Percentiles rank a stretch among this genome's conserved stretches.
Evolutionary conservation across 2,329 filamentous ascomycete genomes (phyloP).

Genomic region (Fusarium lyarnte): DNA sequence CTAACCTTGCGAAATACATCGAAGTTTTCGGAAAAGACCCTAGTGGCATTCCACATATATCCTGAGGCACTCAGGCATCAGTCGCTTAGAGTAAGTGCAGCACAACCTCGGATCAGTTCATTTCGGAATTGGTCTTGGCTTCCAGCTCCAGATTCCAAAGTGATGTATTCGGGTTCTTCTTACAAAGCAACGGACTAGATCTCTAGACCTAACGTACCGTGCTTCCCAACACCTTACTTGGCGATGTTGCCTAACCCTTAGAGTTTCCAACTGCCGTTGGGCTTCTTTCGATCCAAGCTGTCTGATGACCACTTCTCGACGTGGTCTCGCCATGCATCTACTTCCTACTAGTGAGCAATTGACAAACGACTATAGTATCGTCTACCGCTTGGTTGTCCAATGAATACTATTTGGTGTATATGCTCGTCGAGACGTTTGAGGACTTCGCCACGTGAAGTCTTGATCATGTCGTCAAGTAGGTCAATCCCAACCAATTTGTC

Average conservation of each 20-base stretch:
- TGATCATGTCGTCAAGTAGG: rapidly evolving
- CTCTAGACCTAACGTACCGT: too few relatives aligned
- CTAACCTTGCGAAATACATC: background rate
- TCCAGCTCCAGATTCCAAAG: background rate
- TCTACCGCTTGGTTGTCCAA: background rate
- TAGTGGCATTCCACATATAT: background rate
- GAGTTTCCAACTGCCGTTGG: background rate
- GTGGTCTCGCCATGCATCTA: rapidly evolving
- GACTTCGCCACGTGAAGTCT: background rate
- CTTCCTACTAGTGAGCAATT: rapidly evolving
- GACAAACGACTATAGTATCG: background rate
- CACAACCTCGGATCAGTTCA: background rate
- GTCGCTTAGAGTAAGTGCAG: background rate
- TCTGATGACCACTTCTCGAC: rapidly evolving
- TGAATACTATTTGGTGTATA: too few relatives aligned
- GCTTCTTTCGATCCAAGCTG: background rate
- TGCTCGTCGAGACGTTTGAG: background rate
- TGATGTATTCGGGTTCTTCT: background rate
- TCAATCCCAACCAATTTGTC: background rate
- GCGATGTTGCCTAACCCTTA: too few relatives aligned
- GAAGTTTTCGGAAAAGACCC: background rate
- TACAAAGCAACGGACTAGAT: rapidly evolving
- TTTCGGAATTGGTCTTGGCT: background rate
- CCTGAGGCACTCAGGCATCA: background rate
- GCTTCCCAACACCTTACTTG: background rate